These are phyloP conservation scores for Fusarium marasasianum DNA, from an alignment of 2,329 filamentous ascomycete genomes.

Conservation along the genomic window DNA sequence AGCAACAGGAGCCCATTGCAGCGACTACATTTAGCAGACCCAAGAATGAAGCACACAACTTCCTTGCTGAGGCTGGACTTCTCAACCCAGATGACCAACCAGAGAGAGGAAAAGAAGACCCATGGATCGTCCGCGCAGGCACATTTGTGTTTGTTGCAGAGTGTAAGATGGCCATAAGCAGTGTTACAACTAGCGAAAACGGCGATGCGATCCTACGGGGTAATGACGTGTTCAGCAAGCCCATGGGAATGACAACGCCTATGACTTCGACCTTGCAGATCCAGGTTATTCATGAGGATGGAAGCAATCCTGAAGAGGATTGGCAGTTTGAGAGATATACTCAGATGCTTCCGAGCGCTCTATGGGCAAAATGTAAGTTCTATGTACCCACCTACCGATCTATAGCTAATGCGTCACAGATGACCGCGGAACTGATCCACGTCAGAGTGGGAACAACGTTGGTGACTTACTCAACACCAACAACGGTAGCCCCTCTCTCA, in stretches of 20 bases:
- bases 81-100: neutral
- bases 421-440: neutral
- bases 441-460: neutral
- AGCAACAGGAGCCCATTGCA: neutral
- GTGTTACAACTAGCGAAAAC: neutral
- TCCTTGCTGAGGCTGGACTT: neutral
- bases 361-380: neutral
- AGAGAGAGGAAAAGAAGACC: neutral
- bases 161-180: constrained; percentile 5
- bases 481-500: neutral
- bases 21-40: neutral
- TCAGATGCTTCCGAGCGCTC: neutral
- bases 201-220: neutral
- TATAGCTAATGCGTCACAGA: neutral
- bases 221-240: neutral
- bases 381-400: too few relatives aligned
- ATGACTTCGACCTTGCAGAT: neutral
- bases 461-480: neutral
- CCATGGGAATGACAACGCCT: neutral
- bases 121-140: neutral
- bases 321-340: constrained; percentile 4
- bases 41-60: constrained; percentile 5
- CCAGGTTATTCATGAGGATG: neutral
- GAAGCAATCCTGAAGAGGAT: neutral
- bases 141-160: neutral